Evolutionary conservation across 352 stramenopile species (phyloP), one percentile per base, ranked within the genome.

Genomic region (Phytophthora hybrid): DNA sequence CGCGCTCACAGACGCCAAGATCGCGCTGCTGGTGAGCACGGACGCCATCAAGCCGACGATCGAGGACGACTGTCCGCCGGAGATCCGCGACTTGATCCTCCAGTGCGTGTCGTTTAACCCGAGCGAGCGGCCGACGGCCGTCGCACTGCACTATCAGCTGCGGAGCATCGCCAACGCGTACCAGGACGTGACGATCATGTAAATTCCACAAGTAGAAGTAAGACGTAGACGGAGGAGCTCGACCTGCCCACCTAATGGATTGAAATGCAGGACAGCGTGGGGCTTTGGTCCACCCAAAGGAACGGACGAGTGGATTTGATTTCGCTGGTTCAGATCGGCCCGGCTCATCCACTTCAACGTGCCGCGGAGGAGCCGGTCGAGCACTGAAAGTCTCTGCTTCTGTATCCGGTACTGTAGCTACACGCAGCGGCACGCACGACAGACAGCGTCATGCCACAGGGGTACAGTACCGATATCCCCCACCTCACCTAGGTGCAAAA

Each of bases 61-160:
- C 8, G 62, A 77, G 3, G 32, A 23, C 13, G 79, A 89, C 47
- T 92, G 86, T 59, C 87, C 87, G 1, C 9, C 37, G 3, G 74
- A 73, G 19, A 76, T 93, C 31, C 78, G 74, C 0, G 67, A 79
- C 1, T 57, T 93, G 6, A 81, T 88, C 26, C 53, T 77, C 5
- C 56, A 74, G 34, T 93, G 86, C 55, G 59, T 93, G 3, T 64
- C 79, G 2, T 83, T 82, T 53, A 59, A 84, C 31, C 71, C 82
- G 14, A 23, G 47, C 31, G 69, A 78, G 37, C 82, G 86, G 1
- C 86, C 86, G 21, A 78, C 77, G 6, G 86, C 87, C 5, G 53
- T 93, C 11, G 74, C 89, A 59, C 65, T 93, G 23, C 85, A 91
- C 55, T 93, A 90, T 58, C 78, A 83, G 29, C 70, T 92, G 46